Percentiles rank a stretch among this genome's conserved stretches.
phyloP scores from a whole-genome alignment of 1,284 basidiomycete species.

The Filobasidium uniguttulatum region DNA sequence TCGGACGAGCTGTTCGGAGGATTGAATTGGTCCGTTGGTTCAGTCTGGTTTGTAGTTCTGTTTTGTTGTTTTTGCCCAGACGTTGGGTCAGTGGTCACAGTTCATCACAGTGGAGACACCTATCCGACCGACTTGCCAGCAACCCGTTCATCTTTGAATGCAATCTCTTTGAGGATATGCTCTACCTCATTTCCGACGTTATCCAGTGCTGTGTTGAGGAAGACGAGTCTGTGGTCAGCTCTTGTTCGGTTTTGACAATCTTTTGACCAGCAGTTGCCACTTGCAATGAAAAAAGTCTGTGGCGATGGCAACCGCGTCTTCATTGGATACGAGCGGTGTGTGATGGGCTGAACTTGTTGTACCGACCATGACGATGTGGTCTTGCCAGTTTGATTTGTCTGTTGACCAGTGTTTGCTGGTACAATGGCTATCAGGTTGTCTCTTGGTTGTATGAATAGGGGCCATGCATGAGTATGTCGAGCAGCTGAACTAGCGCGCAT shows the following conservation, averaged over 20 bases:
- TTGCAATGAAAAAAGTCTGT: slow-evolving; percentile 56
- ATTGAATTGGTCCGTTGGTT: slow-evolving; percentile 7
- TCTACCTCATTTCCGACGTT: slow-evolving; percentile 60
- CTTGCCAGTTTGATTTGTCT: no score
- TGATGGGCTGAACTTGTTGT: background rate
- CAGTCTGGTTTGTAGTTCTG: slow-evolving; percentile 12
- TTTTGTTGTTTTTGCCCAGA: background rate
- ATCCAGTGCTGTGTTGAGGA: slow-evolving; percentile 47
- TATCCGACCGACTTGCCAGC: slow-evolving; percentile 20
- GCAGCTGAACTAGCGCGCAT: no score
- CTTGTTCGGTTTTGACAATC: background rate
- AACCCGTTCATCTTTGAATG: slow-evolving; percentile 38
- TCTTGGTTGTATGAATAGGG: no score
- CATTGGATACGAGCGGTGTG: slow-evolving; percentile 20
- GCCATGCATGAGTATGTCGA: no score
- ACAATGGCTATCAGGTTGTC: no score
- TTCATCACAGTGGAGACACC: background rate
- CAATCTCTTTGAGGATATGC: slow-evolving; percentile 56
- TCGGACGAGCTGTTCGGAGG: slow-evolving; percentile 4
- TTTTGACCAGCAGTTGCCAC: slow-evolving; percentile 26
- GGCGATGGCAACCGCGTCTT: slow-evolving; percentile 56
- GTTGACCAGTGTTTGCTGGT: no score
- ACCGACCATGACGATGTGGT: background rate
- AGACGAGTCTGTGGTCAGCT: background rate
- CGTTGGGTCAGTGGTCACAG: no score